These are phyloP conservation scores for Colletotrichum aenigma DNA, from an alignment of 2,329 filamentous ascomycete species.

Conservation along the genomic window DNA sequence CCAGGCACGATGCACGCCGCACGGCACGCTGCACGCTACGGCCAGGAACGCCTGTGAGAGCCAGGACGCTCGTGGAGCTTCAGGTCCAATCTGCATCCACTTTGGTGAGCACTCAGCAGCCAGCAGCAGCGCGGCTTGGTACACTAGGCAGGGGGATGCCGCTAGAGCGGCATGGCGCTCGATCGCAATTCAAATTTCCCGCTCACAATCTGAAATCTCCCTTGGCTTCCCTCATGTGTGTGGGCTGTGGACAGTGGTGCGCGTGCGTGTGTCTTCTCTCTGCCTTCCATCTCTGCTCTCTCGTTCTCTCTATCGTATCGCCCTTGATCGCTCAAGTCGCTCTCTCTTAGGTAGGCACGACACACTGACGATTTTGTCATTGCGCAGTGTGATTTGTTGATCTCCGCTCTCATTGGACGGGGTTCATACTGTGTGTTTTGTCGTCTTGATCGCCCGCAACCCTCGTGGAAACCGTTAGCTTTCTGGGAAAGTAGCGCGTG, in stretches of 20 bases:
- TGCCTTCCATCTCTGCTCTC: not conserved
- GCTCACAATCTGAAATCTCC: not conserved
- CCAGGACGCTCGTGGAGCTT: not conserved
- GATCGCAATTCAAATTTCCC: constrained; percentile 20
- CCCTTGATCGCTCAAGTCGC: not conserved
- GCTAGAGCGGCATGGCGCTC: constrained; percentile 12
- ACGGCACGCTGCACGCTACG: not conserved
- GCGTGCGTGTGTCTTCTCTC: not conserved
- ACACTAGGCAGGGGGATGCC: not conserved
- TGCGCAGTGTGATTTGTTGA: not conserved
- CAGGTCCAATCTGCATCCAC: not conserved
- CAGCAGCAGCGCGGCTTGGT: not conserved
- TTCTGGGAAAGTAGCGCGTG: not conserved
- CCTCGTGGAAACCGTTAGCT: constrained; percentile 4
- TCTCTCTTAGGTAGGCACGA: not conserved
- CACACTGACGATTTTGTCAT: not conserved
- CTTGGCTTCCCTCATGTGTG: not conserved
- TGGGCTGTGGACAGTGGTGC: not conserved
- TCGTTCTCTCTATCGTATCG: not conserved
- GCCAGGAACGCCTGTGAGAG: not conserved
- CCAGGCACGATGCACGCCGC: not conserved
- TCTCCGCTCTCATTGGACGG: not conserved
- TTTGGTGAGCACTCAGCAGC: not conserved
- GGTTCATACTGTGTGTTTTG: not conserved
- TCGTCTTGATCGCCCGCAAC: constrained; percentile 1